These are phyloP conservation scores for Pythium coloratum DNA, from an alignment of 352 stramenopile species.

Conservation along the genomic window DNA sequence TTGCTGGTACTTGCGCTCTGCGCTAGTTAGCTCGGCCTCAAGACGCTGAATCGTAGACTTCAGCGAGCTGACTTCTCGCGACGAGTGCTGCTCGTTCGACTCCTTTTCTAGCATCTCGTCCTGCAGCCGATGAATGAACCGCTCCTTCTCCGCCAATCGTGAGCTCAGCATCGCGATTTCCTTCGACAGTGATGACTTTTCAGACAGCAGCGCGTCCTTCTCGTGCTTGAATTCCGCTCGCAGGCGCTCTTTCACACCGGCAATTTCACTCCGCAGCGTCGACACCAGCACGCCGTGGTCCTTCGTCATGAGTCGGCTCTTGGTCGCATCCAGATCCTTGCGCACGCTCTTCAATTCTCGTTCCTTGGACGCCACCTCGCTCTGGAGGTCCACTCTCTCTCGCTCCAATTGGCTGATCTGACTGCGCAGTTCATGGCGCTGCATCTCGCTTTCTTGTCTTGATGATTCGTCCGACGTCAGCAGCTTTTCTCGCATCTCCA, in stretches of 20 bases:
- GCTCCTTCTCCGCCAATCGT: conserved; percentile 50
- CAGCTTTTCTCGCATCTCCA: conserved; percentile 50
- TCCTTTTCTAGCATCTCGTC: conserved; percentile 37
- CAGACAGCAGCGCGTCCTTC: conserved; percentile 41
- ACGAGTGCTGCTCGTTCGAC: conserved; percentile 40
- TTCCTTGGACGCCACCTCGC: neutral
- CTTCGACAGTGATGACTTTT: conserved; percentile 41
- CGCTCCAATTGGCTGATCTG: conserved; percentile 30
- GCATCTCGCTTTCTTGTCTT: conserved; percentile 41
- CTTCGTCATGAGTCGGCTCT: conserved; percentile 43
- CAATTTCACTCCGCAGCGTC: conserved; percentile 62
- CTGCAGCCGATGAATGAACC: conserved; percentile 41
- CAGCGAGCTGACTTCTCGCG: conserved; percentile 44
- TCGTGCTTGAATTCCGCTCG: conserved; percentile 67
- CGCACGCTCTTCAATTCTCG: conserved; percentile 42
- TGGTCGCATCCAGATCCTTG: conserved; percentile 40
- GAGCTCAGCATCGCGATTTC: conserved; percentile 41
- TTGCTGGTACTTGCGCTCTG: conserved; percentile 53
- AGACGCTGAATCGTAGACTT: conserved; percentile 39
- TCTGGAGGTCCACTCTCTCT: conserved; percentile 9
- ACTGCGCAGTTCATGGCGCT: conserved; percentile 44
- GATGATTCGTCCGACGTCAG: conserved; percentile 46
- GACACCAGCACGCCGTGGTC: conserved; percentile 57
- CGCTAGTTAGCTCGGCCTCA: conserved; percentile 41
- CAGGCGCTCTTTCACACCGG: conserved; percentile 56